These are phyloP conservation scores for Dactylella cylindrospora DNA, from an alignment of 2,329 filamentous ascomycete genomes.

Conservation along the genomic window DNA sequence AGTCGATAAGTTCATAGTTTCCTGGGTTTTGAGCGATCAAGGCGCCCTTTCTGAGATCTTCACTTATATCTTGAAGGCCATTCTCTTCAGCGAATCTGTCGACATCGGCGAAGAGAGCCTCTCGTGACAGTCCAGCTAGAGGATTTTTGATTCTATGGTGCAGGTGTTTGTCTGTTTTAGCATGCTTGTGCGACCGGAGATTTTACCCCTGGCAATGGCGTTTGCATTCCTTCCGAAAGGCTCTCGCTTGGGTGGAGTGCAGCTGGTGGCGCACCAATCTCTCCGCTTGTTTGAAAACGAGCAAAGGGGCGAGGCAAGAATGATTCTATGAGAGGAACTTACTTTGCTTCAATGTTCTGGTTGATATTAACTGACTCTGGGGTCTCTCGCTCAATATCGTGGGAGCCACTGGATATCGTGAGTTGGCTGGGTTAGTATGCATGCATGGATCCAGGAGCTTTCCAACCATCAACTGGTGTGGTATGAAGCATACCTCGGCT, in stretches of 20 bases:
- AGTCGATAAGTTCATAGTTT: conserved; percentile 63
- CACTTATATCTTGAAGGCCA: conserved; percentile 61
- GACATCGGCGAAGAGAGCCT: conserved; percentile 59
- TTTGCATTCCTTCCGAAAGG: no score
- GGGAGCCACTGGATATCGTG: conserved; percentile 19
- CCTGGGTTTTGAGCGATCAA: conserved; percentile 71
- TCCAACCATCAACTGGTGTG: no score
- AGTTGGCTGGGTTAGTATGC: conserved; percentile 8
- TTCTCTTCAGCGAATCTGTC: conserved; percentile 65
- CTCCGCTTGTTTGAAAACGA: no score
- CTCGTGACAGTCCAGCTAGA: conserved; percentile 59
- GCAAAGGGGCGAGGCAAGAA: no score
- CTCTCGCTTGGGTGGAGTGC: no score
- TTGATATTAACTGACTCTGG: conserved; percentile 26
- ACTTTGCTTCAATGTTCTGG: conserved; percentile 40
- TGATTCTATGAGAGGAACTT: no score
- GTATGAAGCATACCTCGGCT: conserved; percentile 32
- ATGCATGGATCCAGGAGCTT: no score
- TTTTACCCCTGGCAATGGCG: no score
- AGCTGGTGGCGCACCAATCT: no score
- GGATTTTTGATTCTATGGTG: conserved; percentile 59
- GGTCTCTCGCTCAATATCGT: conserved; percentile 32
- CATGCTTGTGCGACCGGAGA: conserved; percentile 1
- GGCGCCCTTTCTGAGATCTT: conserved; percentile 67
- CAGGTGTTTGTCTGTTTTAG: neutral